These are phyloP conservation scores for Pseudisothecium myosuroides DNA, from an alignment of 225 moss, liverwort and hornwort species.

Conservation along the genomic window DNA sequence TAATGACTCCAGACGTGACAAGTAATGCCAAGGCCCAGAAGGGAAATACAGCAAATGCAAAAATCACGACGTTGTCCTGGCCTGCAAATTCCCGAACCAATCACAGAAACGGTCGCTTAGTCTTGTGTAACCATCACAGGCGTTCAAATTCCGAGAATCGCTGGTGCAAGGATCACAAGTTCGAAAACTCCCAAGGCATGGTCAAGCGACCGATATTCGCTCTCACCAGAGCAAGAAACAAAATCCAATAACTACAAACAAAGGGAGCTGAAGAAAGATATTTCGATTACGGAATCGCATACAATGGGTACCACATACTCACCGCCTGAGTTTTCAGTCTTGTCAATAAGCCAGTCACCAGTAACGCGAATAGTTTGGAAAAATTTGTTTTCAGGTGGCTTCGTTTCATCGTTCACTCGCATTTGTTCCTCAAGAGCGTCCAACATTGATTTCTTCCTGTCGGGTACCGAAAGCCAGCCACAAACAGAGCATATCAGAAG, in stretches of 20 bases:
- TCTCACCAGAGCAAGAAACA: neutral
- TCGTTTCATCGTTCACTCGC: slow-evolving; percentile 1
- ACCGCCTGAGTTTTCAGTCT: slow-evolving; percentile 36
- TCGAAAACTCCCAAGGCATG: neutral
- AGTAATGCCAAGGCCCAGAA: slow-evolving; percentile 30
- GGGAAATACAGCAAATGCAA: slow-evolving; percentile 24
- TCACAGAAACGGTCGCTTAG: neutral
- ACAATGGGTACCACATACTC: neutral
- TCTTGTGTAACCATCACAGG: neutral
- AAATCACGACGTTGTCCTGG: slow-evolving; percentile 30
- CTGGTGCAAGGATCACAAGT: neutral
- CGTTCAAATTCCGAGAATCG: neutral
- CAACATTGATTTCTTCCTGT: slow-evolving; percentile 17
- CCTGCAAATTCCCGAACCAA: slow-evolving; percentile 20
- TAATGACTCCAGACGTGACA: slow-evolving; percentile 25
- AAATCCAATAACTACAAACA: neutral
- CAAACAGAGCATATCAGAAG: neutral
- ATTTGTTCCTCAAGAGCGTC: slow-evolving; percentile 36
- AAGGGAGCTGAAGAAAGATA: neutral
- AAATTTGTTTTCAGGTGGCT: slow-evolving; percentile 19
- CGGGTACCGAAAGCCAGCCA: neutral
- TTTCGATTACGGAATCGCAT: neutral
- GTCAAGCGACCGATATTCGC: neutral
- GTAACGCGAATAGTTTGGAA: neutral
- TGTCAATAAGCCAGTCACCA: slow-evolving; percentile 45